Conservation (phyloP, 1,284 basidiomycete genomes). For the Cystobasidium slooffiae region DNA sequence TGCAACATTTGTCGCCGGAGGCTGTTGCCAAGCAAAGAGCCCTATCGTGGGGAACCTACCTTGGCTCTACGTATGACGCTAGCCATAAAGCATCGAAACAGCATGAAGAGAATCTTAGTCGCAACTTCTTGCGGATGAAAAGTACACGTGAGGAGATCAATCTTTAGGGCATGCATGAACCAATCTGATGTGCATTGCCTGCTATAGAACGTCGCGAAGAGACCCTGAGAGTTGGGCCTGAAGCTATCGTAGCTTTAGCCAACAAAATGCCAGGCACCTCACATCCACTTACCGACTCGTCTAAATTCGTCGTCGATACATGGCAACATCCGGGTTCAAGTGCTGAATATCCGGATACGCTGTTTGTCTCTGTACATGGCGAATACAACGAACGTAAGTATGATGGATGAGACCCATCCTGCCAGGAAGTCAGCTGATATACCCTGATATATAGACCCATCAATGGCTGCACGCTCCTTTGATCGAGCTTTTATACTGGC, state of each 20-base stretch:
- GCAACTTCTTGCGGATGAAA: slow-evolving; percentile 74
- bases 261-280: slow-evolving; percentile 72
- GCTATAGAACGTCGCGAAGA: slow-evolving; percentile 65
- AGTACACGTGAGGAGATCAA: slow-evolving; percentile 58
- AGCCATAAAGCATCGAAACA: neutral
- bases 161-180: neutral
- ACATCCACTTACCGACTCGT: slow-evolving; percentile 71
- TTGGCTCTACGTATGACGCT: slow-evolving; percentile 61
- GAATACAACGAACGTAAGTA: slow-evolving; percentile 84
- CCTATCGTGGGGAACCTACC: slow-evolving; percentile 70
- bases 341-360: slow-evolving; percentile 65
- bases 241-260: slow-evolving; percentile 69
- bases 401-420: neutral
- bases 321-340: slow-evolving; percentile 66
- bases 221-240: slow-evolving; percentile 74
- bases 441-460: slow-evolving; percentile 54
- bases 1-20: slow-evolving; percentile 54
- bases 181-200: neutral
- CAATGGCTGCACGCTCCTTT: slow-evolving; percentile 80
- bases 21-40: slow-evolving; percentile 77
- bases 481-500: slow-evolving; percentile 88
- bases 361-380: slow-evolving; percentile 87
- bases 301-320: slow-evolving; percentile 87
- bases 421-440: slow-evolving; percentile 6
- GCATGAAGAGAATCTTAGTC: slow-evolving; percentile 50